Evolutionary conservation across 176 grass and related monocot genomes (phyloP).

Genomic region (Poa pratensis): DNA sequence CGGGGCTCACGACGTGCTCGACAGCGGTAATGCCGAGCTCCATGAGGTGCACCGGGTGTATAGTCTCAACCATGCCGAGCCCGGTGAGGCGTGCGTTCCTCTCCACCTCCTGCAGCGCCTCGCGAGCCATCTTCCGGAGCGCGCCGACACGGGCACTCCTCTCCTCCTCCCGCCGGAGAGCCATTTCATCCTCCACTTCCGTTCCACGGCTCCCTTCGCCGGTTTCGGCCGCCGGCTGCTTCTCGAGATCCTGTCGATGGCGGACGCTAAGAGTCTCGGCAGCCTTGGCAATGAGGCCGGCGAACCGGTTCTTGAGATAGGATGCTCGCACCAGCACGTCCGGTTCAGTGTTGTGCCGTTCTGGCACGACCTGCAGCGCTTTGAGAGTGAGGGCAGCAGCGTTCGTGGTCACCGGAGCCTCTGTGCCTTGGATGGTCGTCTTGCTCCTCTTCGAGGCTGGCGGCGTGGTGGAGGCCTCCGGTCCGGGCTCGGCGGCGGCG

Average conservation of each 20-base stretch:
- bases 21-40: slow-evolving; percentile 30
- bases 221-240: not conserved
- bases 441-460: not conserved
- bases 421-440: not conserved
- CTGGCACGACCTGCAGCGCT: not conserved
- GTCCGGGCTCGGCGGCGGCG: not conserved
- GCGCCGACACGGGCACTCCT: not conserved
- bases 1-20: slow-evolving; percentile 29
- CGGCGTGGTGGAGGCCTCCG: not conserved
- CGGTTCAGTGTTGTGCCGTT: not conserved
- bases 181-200: not conserved
- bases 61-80: slow-evolving; percentile 10
- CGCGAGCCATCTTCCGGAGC: not conserved
- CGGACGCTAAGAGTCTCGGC: not conserved
- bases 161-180: not conserved
- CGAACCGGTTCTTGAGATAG: not conserved
- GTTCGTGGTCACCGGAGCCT: not conserved
- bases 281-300: slow-evolving; percentile 35
- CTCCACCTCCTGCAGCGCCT: not conserved
- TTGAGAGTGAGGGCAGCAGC: not conserved
- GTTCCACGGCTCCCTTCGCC: not conserved
- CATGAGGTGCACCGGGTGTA: slow-evolving; percentile 5
- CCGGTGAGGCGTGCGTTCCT: not conserved
- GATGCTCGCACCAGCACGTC: not conserved
- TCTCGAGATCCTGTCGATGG: slow-evolving; percentile 4